Conservation (phyloP, 1,139 yeast genomes). For the Taphrina communis region DNA sequence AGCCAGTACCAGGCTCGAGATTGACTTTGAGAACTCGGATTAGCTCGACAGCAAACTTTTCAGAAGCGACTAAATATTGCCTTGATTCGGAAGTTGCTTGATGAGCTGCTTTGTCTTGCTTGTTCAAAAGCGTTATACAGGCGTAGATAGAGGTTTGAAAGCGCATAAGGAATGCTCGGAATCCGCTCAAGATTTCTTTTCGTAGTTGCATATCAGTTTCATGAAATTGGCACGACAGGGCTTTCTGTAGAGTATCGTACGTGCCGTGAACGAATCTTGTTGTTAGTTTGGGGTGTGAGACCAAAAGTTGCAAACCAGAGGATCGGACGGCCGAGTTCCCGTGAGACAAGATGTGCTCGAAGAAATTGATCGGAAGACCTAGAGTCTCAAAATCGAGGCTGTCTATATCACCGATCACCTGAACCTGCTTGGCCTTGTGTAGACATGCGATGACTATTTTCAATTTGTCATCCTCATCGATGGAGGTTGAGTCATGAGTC, state of each 20-base stretch:
- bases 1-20: slow-evolving; percentile 38
- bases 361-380: slow-evolving; percentile 14
- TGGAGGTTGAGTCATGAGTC: background rate
- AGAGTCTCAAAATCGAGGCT: background rate
- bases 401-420: slow-evolving; percentile 20
- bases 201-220: slow-evolving; percentile 39
- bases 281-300: slow-evolving; percentile 28
- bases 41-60: slow-evolving; percentile 38
- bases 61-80: slow-evolving; percentile 7
- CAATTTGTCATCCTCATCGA: background rate
- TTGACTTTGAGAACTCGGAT: slow-evolving; percentile 24
- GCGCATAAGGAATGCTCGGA: slow-evolving; percentile 33
- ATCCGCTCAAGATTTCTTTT: slow-evolving; percentile 28
- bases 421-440: slow-evolving; percentile 24
- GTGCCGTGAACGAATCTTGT: slow-evolving; percentile 9
- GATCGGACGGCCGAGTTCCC: slow-evolving; percentile 23
- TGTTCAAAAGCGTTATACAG: slow-evolving; percentile 7
- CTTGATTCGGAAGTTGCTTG: background rate
- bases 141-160: slow-evolving; percentile 30
- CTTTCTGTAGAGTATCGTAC: slow-evolving; percentile 9
- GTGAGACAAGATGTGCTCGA: slow-evolving; percentile 22
- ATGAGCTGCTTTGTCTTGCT: background rate
- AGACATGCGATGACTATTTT: slow-evolving; percentile 8
- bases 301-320: slow-evolving; percentile 27
- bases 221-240: slow-evolving; percentile 26